phyloP scores from a whole-genome alignment of 257 asterid genomes.

The Forsythia viridissima region DNA sequence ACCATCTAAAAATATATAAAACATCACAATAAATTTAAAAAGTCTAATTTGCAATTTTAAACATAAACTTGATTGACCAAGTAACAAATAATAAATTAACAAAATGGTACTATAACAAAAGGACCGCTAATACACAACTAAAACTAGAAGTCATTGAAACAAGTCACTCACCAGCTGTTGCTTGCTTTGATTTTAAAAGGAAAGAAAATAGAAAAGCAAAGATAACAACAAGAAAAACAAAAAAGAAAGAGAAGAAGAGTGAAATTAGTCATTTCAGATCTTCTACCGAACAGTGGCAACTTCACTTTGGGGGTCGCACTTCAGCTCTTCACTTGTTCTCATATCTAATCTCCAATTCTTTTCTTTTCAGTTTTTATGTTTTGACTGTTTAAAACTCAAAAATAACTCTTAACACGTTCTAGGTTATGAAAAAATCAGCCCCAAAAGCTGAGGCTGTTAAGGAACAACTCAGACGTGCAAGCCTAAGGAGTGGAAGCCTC shows the following conservation, averaged over 20 bases:
- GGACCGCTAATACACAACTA: no score
- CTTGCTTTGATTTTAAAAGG: no score
- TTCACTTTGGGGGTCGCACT: no score
- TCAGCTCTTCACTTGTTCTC: neutral
- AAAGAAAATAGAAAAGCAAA: no score
- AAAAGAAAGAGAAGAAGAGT: neutral
- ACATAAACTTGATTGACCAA: neutral
- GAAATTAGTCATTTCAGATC: neutral
- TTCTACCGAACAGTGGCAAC: neutral
- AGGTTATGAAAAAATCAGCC: neutral
- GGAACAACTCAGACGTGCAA: neutral
- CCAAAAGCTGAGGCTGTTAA: neutral
- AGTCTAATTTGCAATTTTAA: neutral
- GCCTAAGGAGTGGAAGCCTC: neutral
- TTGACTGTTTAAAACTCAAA: neutral
- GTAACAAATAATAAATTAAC: neutral
- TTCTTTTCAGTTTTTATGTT: neutral
- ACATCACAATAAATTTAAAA: no score
- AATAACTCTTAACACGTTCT: neutral
- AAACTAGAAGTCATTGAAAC: neutral
- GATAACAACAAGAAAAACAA: no score
- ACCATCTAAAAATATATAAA: neutral
- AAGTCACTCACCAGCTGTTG: no score
- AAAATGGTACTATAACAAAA: no score
- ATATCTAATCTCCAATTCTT: neutral